Base-by-base conservation (phyloP, 1,284 basidiomycete genomes). In the Irpex rosettiformis region DNA sequence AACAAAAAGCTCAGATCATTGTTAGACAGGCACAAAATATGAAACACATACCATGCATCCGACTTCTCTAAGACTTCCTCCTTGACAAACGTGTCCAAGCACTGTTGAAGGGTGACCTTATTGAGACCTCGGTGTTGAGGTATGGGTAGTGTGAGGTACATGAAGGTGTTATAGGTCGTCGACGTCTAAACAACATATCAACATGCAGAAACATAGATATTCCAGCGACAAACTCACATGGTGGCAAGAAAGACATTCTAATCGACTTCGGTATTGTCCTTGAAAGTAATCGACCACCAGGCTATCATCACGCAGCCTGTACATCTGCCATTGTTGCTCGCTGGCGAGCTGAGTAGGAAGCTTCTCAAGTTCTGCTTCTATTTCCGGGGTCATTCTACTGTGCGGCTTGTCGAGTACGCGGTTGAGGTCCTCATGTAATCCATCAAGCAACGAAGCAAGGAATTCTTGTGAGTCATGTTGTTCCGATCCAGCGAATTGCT, bases 381-480 rank as follows among this genome's bases (percentile, higher is more conserved):
- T 83, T 67, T 91, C 88, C 3, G 92, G 87, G n/a, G 92, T 91
- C 29, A 85, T 80, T 49, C 86, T 81, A 54, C 85, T 79, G 21
- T 79, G 77, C 1, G 93, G 92, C 70, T 93, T 94, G 37, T 85
- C 76, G 61, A 94, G 75, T 52, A 98, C 83, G 18, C 95, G 84
- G 70, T 98, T 99, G 59, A 98, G 79, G 72, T 99, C 96, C 72
- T 99, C 96, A 72, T 99, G 96, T 52, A 99, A 82, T 1, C 94
- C 94, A 70, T 98, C 96, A 56, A 99, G 79, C 24, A 99, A 82
- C 77, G 97, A 97, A 29, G 88, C 93, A 24, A 99, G 80, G 74
- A 98, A 96, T 75, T 99, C 96, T 74, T 98, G 96, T 22, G 94
- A 96, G 73, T 99, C 96, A 69, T 99, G 96, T 74, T 99, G 96